Evolutionary conservation across 75 land plant species (phyloP), one percentile per base, ranked within the genome.

Genomic region (Pinus albicaulis): DNA sequence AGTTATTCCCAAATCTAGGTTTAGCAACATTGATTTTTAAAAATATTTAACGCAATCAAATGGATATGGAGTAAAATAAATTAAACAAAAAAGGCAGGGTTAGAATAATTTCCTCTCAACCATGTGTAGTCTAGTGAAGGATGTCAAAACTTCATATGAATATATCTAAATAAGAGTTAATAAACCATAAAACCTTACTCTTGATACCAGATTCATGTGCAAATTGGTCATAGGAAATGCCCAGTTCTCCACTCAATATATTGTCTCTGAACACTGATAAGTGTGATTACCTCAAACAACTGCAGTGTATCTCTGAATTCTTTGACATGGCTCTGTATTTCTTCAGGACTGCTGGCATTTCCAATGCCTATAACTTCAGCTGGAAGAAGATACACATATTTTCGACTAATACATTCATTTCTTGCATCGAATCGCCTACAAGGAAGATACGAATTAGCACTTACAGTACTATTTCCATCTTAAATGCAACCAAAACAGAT

Each of bases 351-450:
- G 48, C 74, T 71, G 53, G 79, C 58, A 25, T 75, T 57, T 57
- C 57, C 74, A 58, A 97, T 88, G 25, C 98, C 99, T 76, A 97
- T 83, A n/a, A 89, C 55, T 75, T 87, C 87, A 74, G 91, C 95
- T 61, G 99, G 99, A 72, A 97, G 86, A 57, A 97, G 88, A 78
- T 97, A 97, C 58, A 88, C 76, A 76, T 97, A 97, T 66, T 77
- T 82, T 16, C 99, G 92, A 17, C 84, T 57, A 74, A 25, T 36
- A 55, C 99, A 97, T 60, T 90, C 95, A 57, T 81, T 88, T 78
- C 99, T 85, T 55, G 95, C 88, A 86, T 89, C 93, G 87, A 97
- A 94, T 56, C 92, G 87, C 86, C 99, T 97, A 75, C 59, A 78
- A 79, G 20, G 31, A 36, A 36, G 17, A 62, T 66, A 17, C 28